Base-by-base conservation (phyloP, 2,329 filamentous ascomycete genomes). In the Penicillium sp. region DNA sequence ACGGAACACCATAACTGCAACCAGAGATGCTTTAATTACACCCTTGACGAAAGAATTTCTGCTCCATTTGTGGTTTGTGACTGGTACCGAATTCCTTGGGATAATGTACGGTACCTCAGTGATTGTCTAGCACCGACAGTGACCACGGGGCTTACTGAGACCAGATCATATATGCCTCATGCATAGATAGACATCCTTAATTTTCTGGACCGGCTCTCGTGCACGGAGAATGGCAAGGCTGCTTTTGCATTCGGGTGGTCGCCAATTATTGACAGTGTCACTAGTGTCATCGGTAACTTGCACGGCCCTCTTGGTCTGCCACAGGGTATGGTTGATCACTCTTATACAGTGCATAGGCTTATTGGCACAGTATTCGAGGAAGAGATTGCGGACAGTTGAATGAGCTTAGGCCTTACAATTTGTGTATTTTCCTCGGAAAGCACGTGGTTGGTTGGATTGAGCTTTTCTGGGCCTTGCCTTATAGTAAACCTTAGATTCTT, bases 261-360 rank as follows among this genome's bases (percentile, higher is more conserved):
- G 2, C 31, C 53, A 6, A 56, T 46, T 4, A 62, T 66, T 16
- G 44, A 44, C 25, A 46, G 54, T 4, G 25, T 56, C 15, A 52
- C 39, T 9, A 34, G 35, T 50, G 41, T 58, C 13, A 54, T 65
- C n/a, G 64, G 62, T 31, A 65, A 58, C 27, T 50, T 65, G n/a
- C 44, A 32, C 1, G 62, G 57, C 42, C 57, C 58, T 2, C 65
- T 60, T 37, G 56, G 60, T 57, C 61, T 56, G 13, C 55, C 59
- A 0, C 56, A 61, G 50, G 45, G 25, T 12, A 62, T 56, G 3
- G 44, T 65, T 47, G 52, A 61, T 21, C 25, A 38, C 32, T 65
- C 58, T 35, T 57, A 55, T 12, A 46, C 52, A 3, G 10, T 2
- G 10, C 5, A 25, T 13, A 8, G 21, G 8, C 3, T 1, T 40